Percentiles rank a stretch among this genome's conserved stretches.
Conservation (phyloP, 2,329 filamentous ascomycete species). For the Penicillium brevicompactum region DNA sequence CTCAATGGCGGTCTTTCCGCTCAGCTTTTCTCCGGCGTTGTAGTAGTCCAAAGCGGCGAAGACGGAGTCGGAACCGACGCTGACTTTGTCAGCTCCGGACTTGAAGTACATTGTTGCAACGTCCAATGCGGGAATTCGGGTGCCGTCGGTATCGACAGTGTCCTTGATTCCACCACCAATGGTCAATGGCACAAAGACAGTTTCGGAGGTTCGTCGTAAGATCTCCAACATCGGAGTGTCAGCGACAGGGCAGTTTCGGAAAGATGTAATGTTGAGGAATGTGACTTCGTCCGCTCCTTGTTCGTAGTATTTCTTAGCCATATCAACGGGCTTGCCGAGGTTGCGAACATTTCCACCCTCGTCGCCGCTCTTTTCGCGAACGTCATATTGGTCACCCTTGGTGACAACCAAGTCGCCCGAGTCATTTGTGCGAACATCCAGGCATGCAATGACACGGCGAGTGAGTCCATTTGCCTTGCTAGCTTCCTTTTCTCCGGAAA, state of each 20-base stretch:
- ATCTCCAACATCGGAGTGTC: slow-evolving; percentile 97
- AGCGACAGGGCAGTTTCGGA: slow-evolving; percentile 89
- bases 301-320: slow-evolving; percentile 92
- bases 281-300: slow-evolving; percentile 96
- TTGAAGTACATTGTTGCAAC: slow-evolving; percentile 98
- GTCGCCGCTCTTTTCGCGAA: slow-evolving; percentile 77
- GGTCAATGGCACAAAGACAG: slow-evolving; percentile 93
- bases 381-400: slow-evolving; percentile 98
- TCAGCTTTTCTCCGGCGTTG: slow-evolving; percentile 66
- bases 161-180: slow-evolving; percentile 95
- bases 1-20: slow-evolving; percentile 88
- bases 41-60: slow-evolving; percentile 91
- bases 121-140: slow-evolving; percentile 82
- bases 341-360: slow-evolving; percentile 73
- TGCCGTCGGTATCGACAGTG: slow-evolving; percentile 85
- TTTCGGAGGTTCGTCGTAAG: slow-evolving; percentile 78
- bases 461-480: slow-evolving; percentile 68
- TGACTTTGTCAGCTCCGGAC: slow-evolving; percentile 95
- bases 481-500: slow-evolving; percentile 40
- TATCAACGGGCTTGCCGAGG: slow-evolving; percentile 92
- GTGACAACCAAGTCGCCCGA: slow-evolving; percentile 94
- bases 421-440: slow-evolving; percentile 94
- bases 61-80: slow-evolving; percentile 93
- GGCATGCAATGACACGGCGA: slow-evolving; percentile 89
- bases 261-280: slow-evolving; percentile 97